phyloP scores from a whole-genome alignment of 1,139 yeast genomes.

The Meyerozyma smithsonii region DNA sequence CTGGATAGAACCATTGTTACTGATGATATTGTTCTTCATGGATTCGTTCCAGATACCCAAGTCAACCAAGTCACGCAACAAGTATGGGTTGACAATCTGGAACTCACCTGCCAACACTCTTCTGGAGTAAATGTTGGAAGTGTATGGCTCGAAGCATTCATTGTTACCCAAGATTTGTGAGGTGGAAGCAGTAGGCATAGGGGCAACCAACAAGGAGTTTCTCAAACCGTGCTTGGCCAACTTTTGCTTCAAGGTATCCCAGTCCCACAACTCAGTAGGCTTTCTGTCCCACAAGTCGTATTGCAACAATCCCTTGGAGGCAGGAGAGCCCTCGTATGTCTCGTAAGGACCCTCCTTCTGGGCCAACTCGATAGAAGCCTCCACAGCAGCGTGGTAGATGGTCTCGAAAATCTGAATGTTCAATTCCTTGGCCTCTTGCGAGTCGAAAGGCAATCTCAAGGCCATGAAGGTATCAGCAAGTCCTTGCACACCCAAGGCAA shows the following conservation, averaged over 20 bases:
- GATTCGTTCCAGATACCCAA: conserved; percentile 77
- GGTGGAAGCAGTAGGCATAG: conserved; percentile 95
- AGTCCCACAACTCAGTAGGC: conserved; percentile 64
- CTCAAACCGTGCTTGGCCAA: conserved; percentile 64
- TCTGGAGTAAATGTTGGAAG: conserved; percentile 82
- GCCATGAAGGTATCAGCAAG: conserved; percentile 80
- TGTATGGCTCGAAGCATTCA: conserved; percentile 89
- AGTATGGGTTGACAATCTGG: conserved; percentile 81
- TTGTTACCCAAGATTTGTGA: conserved; percentile 86
- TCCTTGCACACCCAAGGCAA: conserved; percentile 89
- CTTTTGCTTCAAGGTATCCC: conserved; percentile 65
- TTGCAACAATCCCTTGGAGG: conserved; percentile 73
- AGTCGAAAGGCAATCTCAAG: conserved; percentile 76
- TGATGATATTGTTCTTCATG: conserved; percentile 76
- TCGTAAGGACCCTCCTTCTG: conserved; percentile 60
- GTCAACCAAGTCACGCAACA: conserved; percentile 76
- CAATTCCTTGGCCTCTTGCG: conserved; percentile 62
- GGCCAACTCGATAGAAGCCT: conserved; percentile 75
- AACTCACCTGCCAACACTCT: conserved; percentile 86
- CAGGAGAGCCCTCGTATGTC: conserved; percentile 74
- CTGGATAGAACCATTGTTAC: conserved; percentile 85
- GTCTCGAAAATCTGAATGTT: conserved; percentile 86
- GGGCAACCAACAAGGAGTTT: conserved; percentile 81
- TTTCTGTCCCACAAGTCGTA: conserved; percentile 77
- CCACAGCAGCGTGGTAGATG: conserved; percentile 81